Conservation (phyloP, 2,329 filamentous ascomycete genomes). For the Aciculosporium take region DNA sequence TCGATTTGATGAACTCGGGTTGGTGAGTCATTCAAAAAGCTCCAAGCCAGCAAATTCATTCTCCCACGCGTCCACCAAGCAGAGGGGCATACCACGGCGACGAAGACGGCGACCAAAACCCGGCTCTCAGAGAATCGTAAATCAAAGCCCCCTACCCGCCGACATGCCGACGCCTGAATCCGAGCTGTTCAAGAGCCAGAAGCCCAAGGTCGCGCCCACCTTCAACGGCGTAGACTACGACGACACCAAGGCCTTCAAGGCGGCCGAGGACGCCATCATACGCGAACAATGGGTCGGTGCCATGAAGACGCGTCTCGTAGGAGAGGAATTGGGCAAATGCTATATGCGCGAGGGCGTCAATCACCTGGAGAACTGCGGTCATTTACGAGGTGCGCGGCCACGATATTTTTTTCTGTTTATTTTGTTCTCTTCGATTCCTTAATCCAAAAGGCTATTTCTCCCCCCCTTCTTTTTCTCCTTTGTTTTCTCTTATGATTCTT, state of each 20-base stretch:
- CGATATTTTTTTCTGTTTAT: background rate
- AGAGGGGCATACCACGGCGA: background rate
- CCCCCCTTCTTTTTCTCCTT: too few relatives aligned
- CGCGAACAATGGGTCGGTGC: slow-evolving; percentile 79
- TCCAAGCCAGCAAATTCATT: background rate
- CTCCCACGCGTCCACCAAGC: background rate
- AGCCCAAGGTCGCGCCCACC: slow-evolving; percentile 66
- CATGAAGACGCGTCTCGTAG: slow-evolving; percentile 76
- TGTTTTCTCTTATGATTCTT: too few relatives aligned
- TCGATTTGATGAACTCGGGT: background rate
- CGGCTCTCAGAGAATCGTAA: background rate
- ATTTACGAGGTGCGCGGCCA: slow-evolving; percentile 50
- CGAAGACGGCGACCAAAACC: background rate
- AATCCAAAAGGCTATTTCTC: too few relatives aligned
- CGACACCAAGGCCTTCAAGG: slow-evolving; percentile 67
- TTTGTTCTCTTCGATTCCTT: too few relatives aligned
- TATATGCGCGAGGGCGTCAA: slow-evolving; percentile 76
- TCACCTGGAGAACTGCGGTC: slow-evolving; percentile 76
- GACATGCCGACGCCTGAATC: slow-evolving; percentile 75
- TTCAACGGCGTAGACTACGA: slow-evolving; percentile 83
- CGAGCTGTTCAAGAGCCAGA: slow-evolving; percentile 66
- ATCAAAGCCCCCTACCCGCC: slow-evolving; percentile 7
- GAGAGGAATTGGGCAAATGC: slow-evolving; percentile 75
- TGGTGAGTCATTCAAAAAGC: background rate
- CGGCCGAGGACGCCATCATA: slow-evolving; percentile 68